Percentiles rank a stretch among this genome's conserved stretches.
Conservation (phyloP, 768 basidiomycete genomes). For the Rhodotorula graminis region DNA sequence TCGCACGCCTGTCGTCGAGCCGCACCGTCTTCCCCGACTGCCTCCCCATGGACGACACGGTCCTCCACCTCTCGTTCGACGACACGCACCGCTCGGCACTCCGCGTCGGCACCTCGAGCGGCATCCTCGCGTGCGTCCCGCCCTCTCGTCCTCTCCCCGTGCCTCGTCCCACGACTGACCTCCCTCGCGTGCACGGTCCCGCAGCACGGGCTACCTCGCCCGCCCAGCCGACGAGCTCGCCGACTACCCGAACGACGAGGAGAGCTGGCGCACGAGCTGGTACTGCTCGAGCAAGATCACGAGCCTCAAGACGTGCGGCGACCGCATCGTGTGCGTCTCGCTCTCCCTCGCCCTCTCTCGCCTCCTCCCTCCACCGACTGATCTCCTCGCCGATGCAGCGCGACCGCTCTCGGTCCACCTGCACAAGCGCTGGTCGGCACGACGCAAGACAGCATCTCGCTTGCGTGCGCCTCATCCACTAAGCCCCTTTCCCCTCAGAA, state of each 20-base stretch:
- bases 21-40: conserved; percentile 24
- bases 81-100: not conserved
- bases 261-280: conserved; percentile 29
- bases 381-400: not conserved
- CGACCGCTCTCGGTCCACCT: conserved; percentile 29
- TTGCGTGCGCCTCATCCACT: conserved; percentile 8
- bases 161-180: not conserved
- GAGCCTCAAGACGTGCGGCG: not conserved
- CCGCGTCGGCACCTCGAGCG: conserved; percentile 16
- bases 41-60: conserved; percentile 27
- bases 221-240: conserved; percentile 2
- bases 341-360: no score
- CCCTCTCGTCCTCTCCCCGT: not conserved
- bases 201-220: conserved; percentile 12
- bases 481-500: not conserved
- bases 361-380: not conserved
- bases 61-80: conserved; percentile 31
- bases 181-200: no score
- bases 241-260: conserved; percentile 37
- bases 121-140: conserved; percentile 26
- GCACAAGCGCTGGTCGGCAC: conserved; percentile 32
- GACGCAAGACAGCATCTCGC: conserved; percentile 21
- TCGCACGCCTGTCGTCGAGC: not conserved
- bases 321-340: conserved; percentile 13
- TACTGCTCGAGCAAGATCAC: conserved; percentile 26